Evolutionary conservation across 78 protist genomes (phyloP), one percentile per base, ranked within the genome.

Genomic region (Monocercomonoides exilis): DNA sequence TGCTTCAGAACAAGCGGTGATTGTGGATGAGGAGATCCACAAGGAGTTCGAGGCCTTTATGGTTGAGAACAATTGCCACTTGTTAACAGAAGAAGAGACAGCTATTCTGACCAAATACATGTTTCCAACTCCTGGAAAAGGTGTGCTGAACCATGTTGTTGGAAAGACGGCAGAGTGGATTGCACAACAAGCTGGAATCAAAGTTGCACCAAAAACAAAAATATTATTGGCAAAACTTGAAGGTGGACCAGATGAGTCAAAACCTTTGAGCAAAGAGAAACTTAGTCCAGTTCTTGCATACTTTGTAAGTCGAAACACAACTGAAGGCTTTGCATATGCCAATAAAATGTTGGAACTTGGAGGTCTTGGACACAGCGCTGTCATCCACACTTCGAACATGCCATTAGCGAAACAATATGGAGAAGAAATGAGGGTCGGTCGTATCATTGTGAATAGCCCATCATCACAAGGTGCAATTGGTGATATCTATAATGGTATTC

Each of bases 381-480:
- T 29, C 35, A 2, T 90, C 1, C 82, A 90, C 89, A 77, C 87
- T 77, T 36, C 2, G 29, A 1, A 41, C 81, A 36, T 41, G 63
- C 54, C 5, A 33, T 11, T 34, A 4, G 3, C 80, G 38, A 34
- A 43, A 77, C 45, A 32, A 2, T 38, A 54, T 21, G 70, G 70
- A 29, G 38, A 29, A 11, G 43, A 43, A 43, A 21, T 84, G 45
- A 70, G 34, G 2, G 77, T 85, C 11, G 92, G 92, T 3, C 89
- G 92, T 85, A 42, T 90, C 29, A 42, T 90, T 5, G 34, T 85
- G 41, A 86, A 90, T 77, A 36, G 45, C 33, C 92, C 92, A 32
- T 81, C 92, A 36, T 46, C 92, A 36, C 85, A 84, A 11, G 92
- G 89, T 64, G 92, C 89, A 1, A 46, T 90, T 43, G 92, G 92